phyloP scores from a whole-genome alignment of 192 early-diverging fungal species.

The Entrophospora sp. region DNA sequence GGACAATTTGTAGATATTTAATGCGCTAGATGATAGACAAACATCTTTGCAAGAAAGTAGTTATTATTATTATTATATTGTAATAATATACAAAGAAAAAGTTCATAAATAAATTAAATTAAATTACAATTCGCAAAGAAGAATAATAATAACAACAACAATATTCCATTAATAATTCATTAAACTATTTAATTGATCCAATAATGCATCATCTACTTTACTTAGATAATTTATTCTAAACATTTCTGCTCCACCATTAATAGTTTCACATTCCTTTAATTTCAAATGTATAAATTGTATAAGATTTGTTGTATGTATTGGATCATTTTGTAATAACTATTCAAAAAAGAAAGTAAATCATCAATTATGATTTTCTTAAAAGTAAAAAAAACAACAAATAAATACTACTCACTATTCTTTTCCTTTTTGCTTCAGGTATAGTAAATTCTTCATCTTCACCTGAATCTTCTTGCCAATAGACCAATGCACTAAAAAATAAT shows the following conservation, averaged over 20 bases:
- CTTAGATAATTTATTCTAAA: slow-evolving; percentile 32
- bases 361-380: slow-evolving; percentile 1
- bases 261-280: slow-evolving; percentile 37
- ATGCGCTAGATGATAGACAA: no score
- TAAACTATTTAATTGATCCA: slow-evolving; percentile 30
- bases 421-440: slow-evolving; percentile 43
- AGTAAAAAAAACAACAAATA: neutral
- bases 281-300: slow-evolving; percentile 42
- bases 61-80: no score
- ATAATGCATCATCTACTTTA: slow-evolving; percentile 33
- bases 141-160: no score
- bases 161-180: slow-evolving; percentile 8
- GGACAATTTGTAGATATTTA: no score
- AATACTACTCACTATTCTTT: slow-evolving; percentile 25
- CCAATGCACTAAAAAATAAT: slow-evolving; percentile 33
- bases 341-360: neutral
- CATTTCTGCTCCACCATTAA: slow-evolving; percentile 37
- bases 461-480: slow-evolving; percentile 45
- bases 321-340: slow-evolving; percentile 46
- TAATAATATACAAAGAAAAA: no score
- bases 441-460: slow-evolving; percentile 32
- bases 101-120: no score
- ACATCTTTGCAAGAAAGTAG: no score
- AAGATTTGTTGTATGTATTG: slow-evolving; percentile 48
- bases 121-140: no score